Evolutionary conservation across 2,329 filamentous ascomycete genomes (phyloP).

Genomic region (Verruconis gallopava): DNA sequence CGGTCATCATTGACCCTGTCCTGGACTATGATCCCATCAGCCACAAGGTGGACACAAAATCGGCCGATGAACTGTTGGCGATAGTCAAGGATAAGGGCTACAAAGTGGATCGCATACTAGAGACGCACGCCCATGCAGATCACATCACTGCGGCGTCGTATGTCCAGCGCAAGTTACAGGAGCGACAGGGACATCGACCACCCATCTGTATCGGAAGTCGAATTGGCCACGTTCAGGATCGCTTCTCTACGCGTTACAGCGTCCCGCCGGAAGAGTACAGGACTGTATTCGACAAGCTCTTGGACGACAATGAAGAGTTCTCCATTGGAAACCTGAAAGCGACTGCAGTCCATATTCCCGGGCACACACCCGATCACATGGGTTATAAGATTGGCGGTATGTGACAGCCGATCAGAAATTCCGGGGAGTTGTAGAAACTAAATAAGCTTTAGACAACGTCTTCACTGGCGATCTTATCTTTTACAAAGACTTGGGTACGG

Average conservation of each 20-base stretch:
- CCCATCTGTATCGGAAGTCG: conserved; percentile 40
- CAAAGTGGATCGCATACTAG: conserved; percentile 39
- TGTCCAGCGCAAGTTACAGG: conserved; percentile 33
- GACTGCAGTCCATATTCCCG: conserved; percentile 40
- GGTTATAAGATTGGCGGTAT: conserved; percentile 46
- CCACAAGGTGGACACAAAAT: conserved; percentile 33
- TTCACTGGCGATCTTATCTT: conserved; percentile 19
- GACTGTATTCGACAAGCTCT: conserved; percentile 37
- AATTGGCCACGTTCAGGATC: conserved; percentile 36
- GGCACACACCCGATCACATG: conserved; percentile 46
- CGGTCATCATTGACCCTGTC: conserved; percentile 50
- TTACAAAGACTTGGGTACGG: conserved; percentile 18
- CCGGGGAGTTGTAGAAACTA: too few relatives aligned
- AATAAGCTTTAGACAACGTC: conserved; percentile 20
- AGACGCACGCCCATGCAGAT: conserved; percentile 48
- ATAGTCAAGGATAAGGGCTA: conserved; percentile 34
- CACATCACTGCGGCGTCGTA: conserved; percentile 46
- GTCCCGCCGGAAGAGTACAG: conserved; percentile 30
- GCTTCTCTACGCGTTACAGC: conserved; percentile 36
- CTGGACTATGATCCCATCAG: conserved; percentile 41
- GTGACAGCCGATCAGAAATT: too few relatives aligned
- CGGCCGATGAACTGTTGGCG: conserved; percentile 40
- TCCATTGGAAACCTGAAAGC: conserved; percentile 33
- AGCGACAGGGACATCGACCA: conserved; percentile 24
- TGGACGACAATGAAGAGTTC: conserved; percentile 40